A percentile compares a stretch with the other conserved stretches of the same genome.
phyloP scores from a whole-genome alignment of 768 basidiomycete species.

The Hysterangium stoloniferum region DNA sequence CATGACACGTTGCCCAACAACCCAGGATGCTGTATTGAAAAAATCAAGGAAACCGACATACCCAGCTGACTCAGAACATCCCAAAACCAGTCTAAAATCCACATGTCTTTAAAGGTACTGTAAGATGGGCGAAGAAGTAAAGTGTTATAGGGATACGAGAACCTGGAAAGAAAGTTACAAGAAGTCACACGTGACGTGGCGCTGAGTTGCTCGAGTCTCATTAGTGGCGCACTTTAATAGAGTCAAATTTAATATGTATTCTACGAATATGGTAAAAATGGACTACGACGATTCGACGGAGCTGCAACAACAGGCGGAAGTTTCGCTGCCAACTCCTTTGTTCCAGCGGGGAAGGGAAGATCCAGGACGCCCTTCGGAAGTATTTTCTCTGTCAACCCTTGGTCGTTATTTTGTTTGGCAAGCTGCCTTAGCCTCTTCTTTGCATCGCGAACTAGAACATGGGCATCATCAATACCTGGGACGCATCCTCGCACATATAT shows the following conservation, averaged over 20 bases:
- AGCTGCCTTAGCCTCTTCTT: slow-evolving; percentile 74
- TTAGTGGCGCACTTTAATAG: no score
- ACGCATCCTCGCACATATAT: slow-evolving; percentile 89
- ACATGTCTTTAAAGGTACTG: slow-evolving; percentile 25
- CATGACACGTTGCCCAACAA: neutral
- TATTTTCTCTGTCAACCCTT: slow-evolving; percentile 68
- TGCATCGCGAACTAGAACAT: slow-evolving; percentile 79
- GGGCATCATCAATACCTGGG: slow-evolving; percentile 83
- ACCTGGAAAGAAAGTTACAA: neutral
- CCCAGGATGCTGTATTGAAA: neutral
- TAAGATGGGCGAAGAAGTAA: neutral
- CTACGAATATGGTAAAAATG: slow-evolving; percentile 57
- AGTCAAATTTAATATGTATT: no score
- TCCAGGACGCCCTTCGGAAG: slow-evolving; percentile 76
- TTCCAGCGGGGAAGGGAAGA: slow-evolving; percentile 91
- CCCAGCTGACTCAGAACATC: slow-evolving; percentile 91
- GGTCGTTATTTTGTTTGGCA: slow-evolving; percentile 56
- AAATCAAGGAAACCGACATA: slow-evolving; percentile 30
- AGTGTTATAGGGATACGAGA: neutral
- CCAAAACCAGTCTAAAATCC: slow-evolving; percentile 94
- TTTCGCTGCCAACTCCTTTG: slow-evolving; percentile 58
- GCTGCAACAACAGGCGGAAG: slow-evolving; percentile 63
- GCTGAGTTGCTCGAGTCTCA: no score
- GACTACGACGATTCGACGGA: slow-evolving; percentile 61
- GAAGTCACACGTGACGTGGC: neutral